Conservation (phyloP, 495 filamentous ascomycete genomes). For the Penicillium odoratum region DNA sequence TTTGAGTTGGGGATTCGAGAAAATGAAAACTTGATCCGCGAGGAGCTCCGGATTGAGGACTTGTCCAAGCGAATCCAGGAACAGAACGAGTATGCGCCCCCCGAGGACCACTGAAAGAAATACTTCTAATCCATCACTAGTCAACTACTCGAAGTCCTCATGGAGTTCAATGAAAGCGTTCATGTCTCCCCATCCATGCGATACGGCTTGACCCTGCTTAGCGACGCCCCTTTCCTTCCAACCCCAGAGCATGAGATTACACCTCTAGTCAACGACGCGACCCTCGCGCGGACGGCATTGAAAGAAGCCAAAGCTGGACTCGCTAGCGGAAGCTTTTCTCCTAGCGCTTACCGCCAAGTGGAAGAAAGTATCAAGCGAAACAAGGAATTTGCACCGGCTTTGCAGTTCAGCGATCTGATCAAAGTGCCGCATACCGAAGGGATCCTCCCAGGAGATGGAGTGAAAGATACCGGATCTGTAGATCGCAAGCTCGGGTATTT, state of each 20-base stretch:
- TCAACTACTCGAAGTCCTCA: conserved; percentile 77
- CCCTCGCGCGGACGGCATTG: conserved; percentile 38
- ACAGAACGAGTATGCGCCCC: conserved; percentile 71
- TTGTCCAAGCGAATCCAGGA: conserved; percentile 77
- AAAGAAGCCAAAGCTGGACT: conserved; percentile 47
- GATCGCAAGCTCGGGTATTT: conserved; percentile 57
- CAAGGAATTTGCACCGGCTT: conserved; percentile 39
- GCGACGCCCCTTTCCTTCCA: conserved; percentile 38
- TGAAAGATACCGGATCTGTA: conserved; percentile 17
- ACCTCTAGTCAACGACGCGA: conserved; percentile 39
- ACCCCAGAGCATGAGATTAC: conserved; percentile 39
- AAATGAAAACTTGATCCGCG: conserved; percentile 72
- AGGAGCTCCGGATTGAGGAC: conserved; percentile 74
- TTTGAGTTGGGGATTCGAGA: conserved; percentile 83
- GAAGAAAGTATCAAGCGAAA: conserved; percentile 42
- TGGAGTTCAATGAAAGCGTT: conserved; percentile 79
- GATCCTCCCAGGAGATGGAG: conserved; percentile 14
- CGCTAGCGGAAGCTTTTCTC: conserved; percentile 40
- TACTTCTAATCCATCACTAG: conserved; percentile 38
- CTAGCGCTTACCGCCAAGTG: conserved; percentile 36
- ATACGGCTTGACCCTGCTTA: conserved; percentile 56
- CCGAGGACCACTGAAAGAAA: not conserved
- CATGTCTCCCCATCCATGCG: conserved; percentile 74
- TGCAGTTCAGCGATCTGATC: conserved; percentile 34
- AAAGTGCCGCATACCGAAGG: conserved; percentile 34